Base-by-base conservation (phyloP, 2,329 filamentous ascomycete species). In the Calonectria pteridis region DNA sequence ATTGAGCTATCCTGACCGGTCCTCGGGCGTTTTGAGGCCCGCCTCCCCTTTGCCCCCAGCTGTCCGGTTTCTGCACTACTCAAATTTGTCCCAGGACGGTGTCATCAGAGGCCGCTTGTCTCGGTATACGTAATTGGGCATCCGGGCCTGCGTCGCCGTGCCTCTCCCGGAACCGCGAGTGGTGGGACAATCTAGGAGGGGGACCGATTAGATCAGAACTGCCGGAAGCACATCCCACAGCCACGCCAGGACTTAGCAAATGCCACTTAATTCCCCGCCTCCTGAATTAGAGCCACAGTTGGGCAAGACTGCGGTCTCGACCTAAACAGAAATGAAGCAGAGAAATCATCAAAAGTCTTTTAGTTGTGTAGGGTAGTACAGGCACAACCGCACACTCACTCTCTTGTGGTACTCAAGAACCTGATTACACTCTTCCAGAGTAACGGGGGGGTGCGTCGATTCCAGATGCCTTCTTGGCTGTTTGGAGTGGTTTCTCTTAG, bases 41-140 rank as follows among this genome's bases (percentile, higher is more conserved):
- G 49, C 37, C 28, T 26, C 46, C 3, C 23, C 31, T 31, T n/a
- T 5, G 49, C 1, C 20, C 9, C 40, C 43, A 46, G 55, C 33
- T 35, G 33, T 62, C 55, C n/a, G 37, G 55, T 40, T 62, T 62
- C 55, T 23, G 55, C 23, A 40, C n/a, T 64, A 46, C 51, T 65
- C n/a, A 64, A 53, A 46, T 46, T 46, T 58, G 53, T 29, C 29
- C n/a, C 33, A 28, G n/a, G 18, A 13, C 46, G 28, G 26, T 33
- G 20, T 37, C 37, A 35, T 55, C 28, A 35, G 43, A 51, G 37
- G 55, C 64, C 29, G 65, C 64, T 72, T 53, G 9, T 40, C 35
- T n/a, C 37, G 46, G 33, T 55, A 33, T 7, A 31, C 40, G 26
- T 23, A 23, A 63, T 55, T 68, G 35, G 70, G 29, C 13, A 33